phyloP scores from a whole-genome alignment of 2,329 filamentous ascomycete genomes.

The Pyrenochaeta sp. region DNA sequence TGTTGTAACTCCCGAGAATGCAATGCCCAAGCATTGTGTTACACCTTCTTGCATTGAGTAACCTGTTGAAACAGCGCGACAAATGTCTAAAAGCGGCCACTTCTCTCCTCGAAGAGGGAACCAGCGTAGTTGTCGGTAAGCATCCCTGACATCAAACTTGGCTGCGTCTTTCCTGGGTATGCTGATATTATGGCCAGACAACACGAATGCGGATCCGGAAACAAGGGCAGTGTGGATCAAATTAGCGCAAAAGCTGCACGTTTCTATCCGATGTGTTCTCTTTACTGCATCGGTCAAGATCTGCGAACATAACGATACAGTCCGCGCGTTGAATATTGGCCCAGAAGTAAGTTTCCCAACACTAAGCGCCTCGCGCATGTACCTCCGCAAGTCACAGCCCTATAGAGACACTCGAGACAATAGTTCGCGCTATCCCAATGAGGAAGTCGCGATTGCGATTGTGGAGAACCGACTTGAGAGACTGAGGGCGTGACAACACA shows the following conservation, averaged over 20 bases:
- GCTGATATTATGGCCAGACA: constrained; percentile 69
- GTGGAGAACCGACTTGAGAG: constrained; percentile 10
- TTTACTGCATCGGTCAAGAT: constrained; percentile 77
- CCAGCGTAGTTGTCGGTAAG: constrained; percentile 80
- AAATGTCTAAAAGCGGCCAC: constrained; percentile 75
- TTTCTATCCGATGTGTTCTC: constrained; percentile 84
- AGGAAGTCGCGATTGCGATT: constrained; percentile 9
- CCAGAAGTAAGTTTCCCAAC: constrained; percentile 42
- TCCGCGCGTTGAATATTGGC: constrained; percentile 69
- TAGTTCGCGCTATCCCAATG: constrained; percentile 15
- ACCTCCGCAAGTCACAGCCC: constrained; percentile 9
- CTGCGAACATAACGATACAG: constrained; percentile 85
- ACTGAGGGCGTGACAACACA: constrained; percentile 10
- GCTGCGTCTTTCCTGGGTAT: no score
- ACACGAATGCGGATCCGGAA: constrained; percentile 88
- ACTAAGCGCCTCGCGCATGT: constrained; percentile 12
- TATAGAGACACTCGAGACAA: constrained; percentile 8
- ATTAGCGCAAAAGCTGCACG: constrained; percentile 71
- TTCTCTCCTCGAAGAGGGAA: constrained; percentile 68
- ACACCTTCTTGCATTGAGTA: constrained; percentile 38
- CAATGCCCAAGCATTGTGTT: constrained; percentile 32
- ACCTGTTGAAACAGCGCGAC: constrained; percentile 58
- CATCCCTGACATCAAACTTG: no score
- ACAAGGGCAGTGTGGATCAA: constrained; percentile 80
- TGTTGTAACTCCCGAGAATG: constrained; percentile 20